A percentile compares a stretch with the other conserved stretches of the same genome.
These are phyloP conservation scores for Aspergillus nidulans DNA, from an alignment of 495 filamentous ascomycete genomes.

Conservation along the genomic window DNA sequence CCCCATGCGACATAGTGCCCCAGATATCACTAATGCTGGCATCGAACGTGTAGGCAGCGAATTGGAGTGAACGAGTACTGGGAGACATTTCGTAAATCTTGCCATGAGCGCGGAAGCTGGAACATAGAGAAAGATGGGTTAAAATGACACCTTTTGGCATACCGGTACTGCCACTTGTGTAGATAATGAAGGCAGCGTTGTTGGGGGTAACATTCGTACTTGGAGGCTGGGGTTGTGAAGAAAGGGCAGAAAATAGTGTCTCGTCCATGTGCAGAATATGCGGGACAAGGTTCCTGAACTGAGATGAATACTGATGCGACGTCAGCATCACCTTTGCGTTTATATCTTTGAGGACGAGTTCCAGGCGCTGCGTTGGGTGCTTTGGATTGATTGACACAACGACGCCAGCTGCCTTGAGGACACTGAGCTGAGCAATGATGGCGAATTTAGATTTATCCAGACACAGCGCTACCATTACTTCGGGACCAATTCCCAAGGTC, in stretches of 20 bases:
- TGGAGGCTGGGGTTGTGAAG: not conserved
- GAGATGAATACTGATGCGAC: not conserved
- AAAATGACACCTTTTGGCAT: slow-evolving; percentile 14
- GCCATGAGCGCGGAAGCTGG: slow-evolving; percentile 9
- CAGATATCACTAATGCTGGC: slow-evolving; percentile 12
- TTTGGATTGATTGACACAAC: slow-evolving; percentile 9
- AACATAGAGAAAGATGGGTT: slow-evolving; percentile 9
- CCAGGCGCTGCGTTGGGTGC: slow-evolving; percentile 7
- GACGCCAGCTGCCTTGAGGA: slow-evolving; percentile 4
- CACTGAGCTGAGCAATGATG: slow-evolving; percentile 7
- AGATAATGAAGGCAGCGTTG: slow-evolving; percentile 11
- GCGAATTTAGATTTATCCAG: slow-evolving; percentile 9
- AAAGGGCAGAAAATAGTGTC: not conserved
- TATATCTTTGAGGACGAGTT: slow-evolving; percentile 4
- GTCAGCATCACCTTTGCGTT: slow-evolving; percentile 4
- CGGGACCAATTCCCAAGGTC: not conserved
- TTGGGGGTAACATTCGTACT: not conserved
- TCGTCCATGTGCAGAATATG: not conserved
- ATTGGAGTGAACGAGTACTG: slow-evolving; percentile 4
- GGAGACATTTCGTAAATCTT: slow-evolving; percentile 6
- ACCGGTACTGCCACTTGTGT: slow-evolving; percentile 10
- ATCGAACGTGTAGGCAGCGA: slow-evolving; percentile 9
- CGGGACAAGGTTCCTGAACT: not conserved
- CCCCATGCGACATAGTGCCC: slow-evolving; percentile 11
- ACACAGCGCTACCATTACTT: slow-evolving; percentile 7